A percentile compares a stretch with the other conserved stretches of the same genome.
phyloP scores from a whole-genome alignment of 768 basidiomycete species.

The Boletus rufocinnamomeus region DNA sequence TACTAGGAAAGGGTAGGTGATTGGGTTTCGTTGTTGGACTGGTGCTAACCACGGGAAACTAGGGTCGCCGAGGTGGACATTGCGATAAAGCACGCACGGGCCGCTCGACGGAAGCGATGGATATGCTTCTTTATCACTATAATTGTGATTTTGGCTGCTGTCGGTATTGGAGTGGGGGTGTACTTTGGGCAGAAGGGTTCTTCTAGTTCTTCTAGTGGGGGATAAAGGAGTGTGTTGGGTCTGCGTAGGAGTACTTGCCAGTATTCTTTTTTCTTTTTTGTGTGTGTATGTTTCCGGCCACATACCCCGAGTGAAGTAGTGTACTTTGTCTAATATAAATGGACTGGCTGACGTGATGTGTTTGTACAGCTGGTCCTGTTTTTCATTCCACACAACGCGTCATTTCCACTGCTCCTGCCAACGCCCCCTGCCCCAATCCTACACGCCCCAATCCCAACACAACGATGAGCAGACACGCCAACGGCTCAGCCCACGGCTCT shows the following conservation, averaged over 20 bases:
- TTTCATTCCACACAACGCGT: slow-evolving; percentile 18
- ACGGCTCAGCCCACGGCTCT: slow-evolving; percentile 36
- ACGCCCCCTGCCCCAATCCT: background rate
- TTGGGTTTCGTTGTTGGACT: background rate
- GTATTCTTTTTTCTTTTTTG: background rate
- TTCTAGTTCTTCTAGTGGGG: slow-evolving; percentile 3
- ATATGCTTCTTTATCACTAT: slow-evolving; percentile 75
- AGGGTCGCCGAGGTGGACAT: slow-evolving; percentile 64
- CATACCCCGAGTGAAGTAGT: slow-evolving; percentile 1
- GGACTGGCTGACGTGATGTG: slow-evolving; percentile 25
- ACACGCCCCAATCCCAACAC: no score
- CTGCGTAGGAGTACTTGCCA: background rate
- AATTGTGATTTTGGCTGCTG: slow-evolving; percentile 54
- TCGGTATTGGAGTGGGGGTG: slow-evolving; percentile 33
- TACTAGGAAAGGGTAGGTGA: slow-evolving; percentile 67
- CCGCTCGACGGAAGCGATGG: slow-evolving; percentile 81
- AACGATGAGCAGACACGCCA: slow-evolving; percentile 28
- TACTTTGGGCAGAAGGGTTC: slow-evolving; percentile 25
- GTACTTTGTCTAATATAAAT: background rate
- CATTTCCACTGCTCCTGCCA: slow-evolving; percentile 11
- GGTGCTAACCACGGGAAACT: background rate
- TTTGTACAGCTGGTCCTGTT: slow-evolving; percentile 6
- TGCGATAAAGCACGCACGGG: slow-evolving; percentile 68
- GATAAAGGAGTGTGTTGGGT: background rate
- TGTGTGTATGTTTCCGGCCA: background rate